Percentiles rank a stretch among this genome's conserved stretches.
These are phyloP conservation scores for Cucurbita ficifolia DNA, from an alignment of 306 rosid species.

Conservation along the genomic window DNA sequence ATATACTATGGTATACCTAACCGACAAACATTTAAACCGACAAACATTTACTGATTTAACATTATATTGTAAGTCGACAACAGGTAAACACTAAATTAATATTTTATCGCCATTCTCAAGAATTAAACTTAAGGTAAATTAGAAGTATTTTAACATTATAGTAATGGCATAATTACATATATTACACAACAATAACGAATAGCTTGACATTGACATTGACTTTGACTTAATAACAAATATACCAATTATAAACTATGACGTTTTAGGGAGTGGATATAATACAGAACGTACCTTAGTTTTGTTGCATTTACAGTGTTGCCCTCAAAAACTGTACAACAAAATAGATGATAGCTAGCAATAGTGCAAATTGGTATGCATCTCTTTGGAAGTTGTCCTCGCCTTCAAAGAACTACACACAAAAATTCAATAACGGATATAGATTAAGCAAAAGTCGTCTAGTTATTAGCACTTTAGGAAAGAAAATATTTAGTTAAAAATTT, in stretches of 20 bases:
- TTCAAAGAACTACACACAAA: slow-evolving; percentile 61
- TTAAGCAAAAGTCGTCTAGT: background rate
- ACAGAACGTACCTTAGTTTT: background rate
- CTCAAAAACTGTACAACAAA: slow-evolving; percentile 65
- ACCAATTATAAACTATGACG: background rate
- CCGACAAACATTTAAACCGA: background rate
- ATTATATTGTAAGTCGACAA: background rate
- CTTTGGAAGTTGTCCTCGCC: slow-evolving; percentile 62
- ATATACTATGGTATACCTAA: background rate
- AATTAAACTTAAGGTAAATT: background rate
- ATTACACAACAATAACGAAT: background rate
- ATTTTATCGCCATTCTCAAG: background rate
- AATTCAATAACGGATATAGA: background rate
- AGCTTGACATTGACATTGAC: background rate
- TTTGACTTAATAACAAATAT: background rate
- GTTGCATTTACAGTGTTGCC: slow-evolving; percentile 39
- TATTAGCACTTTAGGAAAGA: background rate
- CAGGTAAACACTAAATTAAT: background rate
- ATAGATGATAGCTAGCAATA: slow-evolving; percentile 56
- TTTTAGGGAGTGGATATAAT: background rate
- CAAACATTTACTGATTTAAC: background rate
- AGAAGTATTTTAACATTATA: background rate
- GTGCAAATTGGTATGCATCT: slow-evolving; percentile 75
- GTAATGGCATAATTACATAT: background rate
- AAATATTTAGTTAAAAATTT: no score